Evolutionary conservation across 1,284 basidiomycete species (phyloP).

Genomic region (Exobasidium cylindrosporum): DNA sequence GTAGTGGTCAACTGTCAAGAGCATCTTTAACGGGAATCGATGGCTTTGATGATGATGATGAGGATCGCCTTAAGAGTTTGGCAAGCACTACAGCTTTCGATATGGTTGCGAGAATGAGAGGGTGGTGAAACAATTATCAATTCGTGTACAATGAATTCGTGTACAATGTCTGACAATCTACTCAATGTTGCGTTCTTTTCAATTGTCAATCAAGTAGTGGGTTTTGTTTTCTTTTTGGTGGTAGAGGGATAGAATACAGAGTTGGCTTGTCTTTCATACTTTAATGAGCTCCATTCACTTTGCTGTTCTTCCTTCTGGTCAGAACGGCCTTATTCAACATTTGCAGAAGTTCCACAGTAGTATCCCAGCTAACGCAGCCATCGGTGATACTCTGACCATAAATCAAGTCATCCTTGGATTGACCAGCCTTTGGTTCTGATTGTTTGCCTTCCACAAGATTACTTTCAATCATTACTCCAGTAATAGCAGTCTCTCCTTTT

Average conservation of each 20-base stretch:
- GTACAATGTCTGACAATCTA: neutral
- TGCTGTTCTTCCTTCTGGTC: constrained; percentile 12
- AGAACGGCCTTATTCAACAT: constrained; percentile 50
- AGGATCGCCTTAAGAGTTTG: constrained; percentile 8
- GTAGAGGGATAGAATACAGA: too few species aligned
- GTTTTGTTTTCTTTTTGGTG: neutral
- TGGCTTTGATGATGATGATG: constrained; percentile 7
- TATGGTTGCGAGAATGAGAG: constrained; percentile 2
- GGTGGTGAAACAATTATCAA: neutral
- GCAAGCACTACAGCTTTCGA: constrained; percentile 5
- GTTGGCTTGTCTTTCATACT: too few species aligned
- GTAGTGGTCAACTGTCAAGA: constrained; percentile 4
- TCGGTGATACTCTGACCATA: constrained; percentile 56
- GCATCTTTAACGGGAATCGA: constrained; percentile 14
- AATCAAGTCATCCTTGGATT: constrained; percentile 37
- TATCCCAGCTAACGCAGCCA: constrained; percentile 85
- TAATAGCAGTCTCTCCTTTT: constrained; percentile 74
- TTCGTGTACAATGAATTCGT: neutral
- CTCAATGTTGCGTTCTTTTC: neutral
- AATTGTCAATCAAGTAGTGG: neutral
- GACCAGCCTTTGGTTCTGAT: constrained; percentile 51
- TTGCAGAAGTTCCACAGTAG: constrained; percentile 61
- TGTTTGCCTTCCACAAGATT: constrained; percentile 69
- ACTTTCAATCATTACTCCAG: constrained; percentile 94
- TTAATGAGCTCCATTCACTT: neutral